These are phyloP conservation scores for Dictyostelium brefeldianum DNA, from an alignment of 78 protist genomes.

Conservation along the genomic window DNA sequence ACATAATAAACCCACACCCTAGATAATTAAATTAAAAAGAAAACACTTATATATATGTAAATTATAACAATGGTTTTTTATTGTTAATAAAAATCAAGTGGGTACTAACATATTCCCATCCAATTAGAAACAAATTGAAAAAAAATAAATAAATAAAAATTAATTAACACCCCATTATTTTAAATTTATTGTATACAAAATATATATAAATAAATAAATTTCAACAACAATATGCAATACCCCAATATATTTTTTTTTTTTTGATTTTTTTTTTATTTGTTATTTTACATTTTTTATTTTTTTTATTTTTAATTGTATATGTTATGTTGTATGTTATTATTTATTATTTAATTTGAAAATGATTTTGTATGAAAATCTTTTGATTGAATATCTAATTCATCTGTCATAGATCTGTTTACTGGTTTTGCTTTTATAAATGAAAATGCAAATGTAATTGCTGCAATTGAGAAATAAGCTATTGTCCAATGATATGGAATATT, in stretches of 20 bases:
- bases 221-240: too few species aligned
- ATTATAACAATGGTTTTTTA: too few species aligned
- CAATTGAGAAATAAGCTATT: slow-evolving; percentile 10
- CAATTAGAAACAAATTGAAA: too few species aligned
- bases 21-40: too few species aligned
- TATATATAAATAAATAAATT: too few species aligned
- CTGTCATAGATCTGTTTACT: not conserved
- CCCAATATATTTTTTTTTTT: not conserved
- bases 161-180: too few species aligned
- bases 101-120: too few species aligned
- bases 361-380: slow-evolving; percentile 10
- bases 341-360: not conserved
- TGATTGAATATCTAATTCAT: slow-evolving; percentile 5
- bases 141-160: too few species aligned
- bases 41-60: too few species aligned
- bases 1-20: too few species aligned
- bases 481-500: slow-evolving; percentile 69
- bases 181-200: too few species aligned
- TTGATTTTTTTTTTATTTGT: not conserved
- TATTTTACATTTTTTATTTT: not conserved
- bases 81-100: too few species aligned
- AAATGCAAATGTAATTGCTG: slow-evolving; percentile 39
- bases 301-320: not conserved
- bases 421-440: slow-evolving; percentile 23
- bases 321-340: not conserved